Evolutionary conservation across 805 yeast species (phyloP), one percentile per base, ranked within the genome.

Genomic region (Maudiozyma pseudohumilis): DNA sequence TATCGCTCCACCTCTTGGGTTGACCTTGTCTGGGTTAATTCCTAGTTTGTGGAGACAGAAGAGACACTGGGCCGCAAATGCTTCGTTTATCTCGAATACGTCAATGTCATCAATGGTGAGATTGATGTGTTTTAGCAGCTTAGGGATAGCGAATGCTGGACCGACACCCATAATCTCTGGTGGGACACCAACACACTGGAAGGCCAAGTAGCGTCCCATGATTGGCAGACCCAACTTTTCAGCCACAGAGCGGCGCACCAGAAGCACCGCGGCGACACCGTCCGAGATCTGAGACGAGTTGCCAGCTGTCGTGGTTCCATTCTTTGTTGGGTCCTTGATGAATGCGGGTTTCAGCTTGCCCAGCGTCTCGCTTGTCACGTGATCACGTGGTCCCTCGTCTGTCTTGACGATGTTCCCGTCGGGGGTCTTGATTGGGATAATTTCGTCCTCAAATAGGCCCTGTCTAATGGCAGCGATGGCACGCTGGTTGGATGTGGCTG

Each of bases 131-230:
- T 71, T 67, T 48, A 89, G 72, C 15, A 85, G 79, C 39, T 72
- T 74, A 44, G 98, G 97, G 52, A 89, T 88, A 42, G 97, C 98
- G 52, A 73, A 76, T 20, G 95, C 96, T 41, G 98, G 98, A 31
- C 97, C 98, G 52, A 89, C 77, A 41, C 97, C 98, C 98, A 89
- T 89, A 43, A 88, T 75, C 64, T 86, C 94, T 17, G 96, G 96
- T 39, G 96, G 95, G 32, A 88, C 96, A 51, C 98, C 98, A 40
- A 82, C 89, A 29, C 78, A 68, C 48, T 80, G 74, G 53, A 84
- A 78, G 49, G 78, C 80, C 44, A 87, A 76, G 50, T 75, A 89
- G 66, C 83, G 84, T 44, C 80, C 98, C 41, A 80, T 52, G 43
- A 86, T 76, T 39, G 82, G 79, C 49, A 82, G 70, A 28, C 80